Evolutionary conservation across 1,139 yeast species (phyloP).

Genomic region (Hyphopichia khmerensis): DNA sequence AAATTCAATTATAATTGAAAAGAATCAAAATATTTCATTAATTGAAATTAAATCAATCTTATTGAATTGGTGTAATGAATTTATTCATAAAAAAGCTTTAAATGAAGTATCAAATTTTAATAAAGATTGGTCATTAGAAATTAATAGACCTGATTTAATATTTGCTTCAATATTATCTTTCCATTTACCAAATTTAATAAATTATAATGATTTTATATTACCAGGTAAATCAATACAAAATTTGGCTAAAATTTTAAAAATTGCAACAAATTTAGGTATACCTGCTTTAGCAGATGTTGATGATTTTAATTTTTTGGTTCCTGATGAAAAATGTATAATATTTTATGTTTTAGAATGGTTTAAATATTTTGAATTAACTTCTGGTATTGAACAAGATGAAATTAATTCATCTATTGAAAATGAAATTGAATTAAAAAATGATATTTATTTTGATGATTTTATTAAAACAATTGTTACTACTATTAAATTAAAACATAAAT

Average conservation of each 20-base stretch:
- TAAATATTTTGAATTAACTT: conserved; percentile 42
- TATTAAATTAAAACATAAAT: conserved; percentile 26
- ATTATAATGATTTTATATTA: conserved; percentile 31
- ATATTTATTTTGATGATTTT: conserved; percentile 13
- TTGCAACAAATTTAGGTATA: conserved; percentile 45
- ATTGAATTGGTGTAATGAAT: conserved; percentile 32
- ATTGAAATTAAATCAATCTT: conserved; percentile 33
- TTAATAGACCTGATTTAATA: conserved; percentile 26
- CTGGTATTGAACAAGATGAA: background rate
- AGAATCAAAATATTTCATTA: conserved; percentile 38
- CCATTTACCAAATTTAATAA: conserved; percentile 15
- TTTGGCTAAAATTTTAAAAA: conserved; percentile 18
- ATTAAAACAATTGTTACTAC: conserved; percentile 20
- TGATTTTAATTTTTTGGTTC: conserved; percentile 51
- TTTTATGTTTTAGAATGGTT: conserved; percentile 68
- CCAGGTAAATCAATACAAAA: conserved; percentile 33
- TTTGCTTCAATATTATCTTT: conserved; percentile 23
- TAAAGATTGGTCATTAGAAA: conserved; percentile 40
- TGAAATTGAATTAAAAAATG: background rate
- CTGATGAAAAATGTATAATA: conserved; percentile 67
- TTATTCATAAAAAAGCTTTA: conserved; percentile 17
- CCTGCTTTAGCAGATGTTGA: conserved; percentile 60
- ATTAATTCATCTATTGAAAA: background rate
- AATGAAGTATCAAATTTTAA: conserved; percentile 29
- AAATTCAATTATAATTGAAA: conserved; percentile 20